These are phyloP conservation scores for Bifiguratus adelaidae DNA, from an alignment of 192 early-diverging fungal species.

Conservation along the genomic window DNA sequence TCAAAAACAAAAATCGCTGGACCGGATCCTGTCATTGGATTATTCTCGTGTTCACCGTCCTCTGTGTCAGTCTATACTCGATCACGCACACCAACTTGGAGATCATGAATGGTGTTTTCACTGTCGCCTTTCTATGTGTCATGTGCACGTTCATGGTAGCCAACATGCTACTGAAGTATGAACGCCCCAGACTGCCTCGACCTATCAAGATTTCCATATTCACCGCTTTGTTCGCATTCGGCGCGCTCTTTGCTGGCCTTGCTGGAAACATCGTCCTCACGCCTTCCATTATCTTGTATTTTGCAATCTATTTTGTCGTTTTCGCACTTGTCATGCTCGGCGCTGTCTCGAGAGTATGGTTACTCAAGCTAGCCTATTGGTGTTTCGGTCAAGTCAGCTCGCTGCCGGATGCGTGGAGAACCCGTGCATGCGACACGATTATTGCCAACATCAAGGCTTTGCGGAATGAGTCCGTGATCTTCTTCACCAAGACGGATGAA, in stretches of 20 bases:
- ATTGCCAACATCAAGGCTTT: constrained; percentile 21
- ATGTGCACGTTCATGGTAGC: constrained; percentile 28
- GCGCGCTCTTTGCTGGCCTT: constrained; percentile 14
- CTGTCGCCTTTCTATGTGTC: constrained; percentile 34
- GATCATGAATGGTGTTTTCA: constrained; percentile 38
- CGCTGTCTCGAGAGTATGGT: constrained; percentile 25
- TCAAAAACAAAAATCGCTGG: constrained; percentile 27
- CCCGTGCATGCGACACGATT: neutral
- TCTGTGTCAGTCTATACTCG: constrained; percentile 30
- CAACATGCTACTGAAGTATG: constrained; percentile 32
- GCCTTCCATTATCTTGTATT: constrained; percentile 31
- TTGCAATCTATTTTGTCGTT: constrained; percentile 34
- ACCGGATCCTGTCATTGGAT: constrained; percentile 37
- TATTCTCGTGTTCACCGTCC: constrained; percentile 31
- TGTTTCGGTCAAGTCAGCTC: constrained; percentile 10
- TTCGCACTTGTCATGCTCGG: constrained; percentile 23
- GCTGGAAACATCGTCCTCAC: constrained; percentile 29
- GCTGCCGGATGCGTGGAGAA: constrained; percentile 2
- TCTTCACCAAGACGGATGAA: constrained; percentile 46
- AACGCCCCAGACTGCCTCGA: constrained; percentile 29
- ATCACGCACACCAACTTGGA: constrained; percentile 27
- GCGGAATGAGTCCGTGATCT: constrained; percentile 30
- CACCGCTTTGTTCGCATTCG: constrained; percentile 17
- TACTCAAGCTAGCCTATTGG: constrained; percentile 23
- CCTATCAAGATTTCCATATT: constrained; percentile 9